Conservation (phyloP, 2,329 filamentous ascomycete species). For the Microdochium bolleyi region DNA sequence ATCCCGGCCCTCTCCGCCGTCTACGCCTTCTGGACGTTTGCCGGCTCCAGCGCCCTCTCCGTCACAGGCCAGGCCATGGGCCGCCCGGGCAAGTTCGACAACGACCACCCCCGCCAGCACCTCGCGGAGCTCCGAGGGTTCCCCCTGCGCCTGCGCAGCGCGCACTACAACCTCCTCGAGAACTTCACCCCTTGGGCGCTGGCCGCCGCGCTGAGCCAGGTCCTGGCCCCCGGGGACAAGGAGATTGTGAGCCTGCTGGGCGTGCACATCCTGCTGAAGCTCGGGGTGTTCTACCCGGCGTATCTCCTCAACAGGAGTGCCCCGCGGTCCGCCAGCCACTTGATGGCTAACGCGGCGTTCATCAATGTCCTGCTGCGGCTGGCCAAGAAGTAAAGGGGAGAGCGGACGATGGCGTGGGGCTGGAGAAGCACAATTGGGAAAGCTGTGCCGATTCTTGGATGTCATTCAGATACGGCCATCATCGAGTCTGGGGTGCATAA, state of each 20-base stretch:
- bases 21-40: conserved; percentile 3
- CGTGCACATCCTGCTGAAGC: conserved; percentile 3
- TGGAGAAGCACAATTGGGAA: no score
- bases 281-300: conserved; percentile 2
- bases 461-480: no score
- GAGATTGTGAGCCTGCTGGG: conserved; percentile 3
- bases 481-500: no score
- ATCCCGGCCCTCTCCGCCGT: conserved; percentile 4
- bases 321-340: not conserved
- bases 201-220: conserved; percentile 3
- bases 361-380: not conserved
- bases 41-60: not conserved
- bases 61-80: conserved; percentile 4
- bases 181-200: conserved; percentile 4
- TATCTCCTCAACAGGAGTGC: conserved; percentile 1
- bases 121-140: conserved; percentile 2
- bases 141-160: conserved; percentile 3
- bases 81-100: conserved; percentile 1
- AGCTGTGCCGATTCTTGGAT: no score
- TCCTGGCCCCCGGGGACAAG: conserved; percentile 1
- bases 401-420: not conserved
- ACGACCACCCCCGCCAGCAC: conserved; percentile 2
- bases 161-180: conserved; percentile 4
- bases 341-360: not conserved
- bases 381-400: not conserved